Evolutionary conservation across 441 rosid species (phyloP).

Genomic region (Viola pubescens): DNA sequence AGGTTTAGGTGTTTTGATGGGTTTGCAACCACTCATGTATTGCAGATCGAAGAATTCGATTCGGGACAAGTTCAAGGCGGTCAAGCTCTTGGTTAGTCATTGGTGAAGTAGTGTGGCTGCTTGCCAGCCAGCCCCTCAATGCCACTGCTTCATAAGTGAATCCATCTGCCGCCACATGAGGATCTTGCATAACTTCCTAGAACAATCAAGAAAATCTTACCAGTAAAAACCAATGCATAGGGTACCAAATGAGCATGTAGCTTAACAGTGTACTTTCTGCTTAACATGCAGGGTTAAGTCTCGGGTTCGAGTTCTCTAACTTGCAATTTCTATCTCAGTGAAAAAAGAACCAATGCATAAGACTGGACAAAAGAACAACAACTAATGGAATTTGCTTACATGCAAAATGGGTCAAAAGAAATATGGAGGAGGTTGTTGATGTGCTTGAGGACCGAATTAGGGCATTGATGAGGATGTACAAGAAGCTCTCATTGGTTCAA

Average conservation of each 20-base stretch:
- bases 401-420: constrained; percentile 88
- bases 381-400: constrained; percentile 30
- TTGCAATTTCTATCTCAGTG: too few species aligned
- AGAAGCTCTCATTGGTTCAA: constrained; percentile 93
- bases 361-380: neutral
- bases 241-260: too few species aligned
- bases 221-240: neutral
- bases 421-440: constrained; percentile 61
- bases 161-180: constrained; percentile 92
- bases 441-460: constrained; percentile 51
- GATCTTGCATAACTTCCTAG: constrained; percentile 95
- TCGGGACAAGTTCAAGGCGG: constrained; percentile 43
- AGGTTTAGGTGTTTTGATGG: constrained; percentile 10
- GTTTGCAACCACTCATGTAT: constrained; percentile 63
- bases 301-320: too few species aligned
- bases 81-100: constrained; percentile 22
- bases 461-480: constrained; percentile 60
- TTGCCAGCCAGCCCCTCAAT: constrained; percentile 34
- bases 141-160: constrained; percentile 33
- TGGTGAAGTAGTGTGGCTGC: too few species aligned
- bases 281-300: too few species aligned
- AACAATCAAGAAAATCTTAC: neutral
- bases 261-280: too few species aligned
- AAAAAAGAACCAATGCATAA: neutral
- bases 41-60: constrained; percentile 54